Evolutionary conservation across 2,329 filamentous ascomycete genomes (phyloP).

Genomic region (Phaeosphaeriaceae sp.): DNA sequence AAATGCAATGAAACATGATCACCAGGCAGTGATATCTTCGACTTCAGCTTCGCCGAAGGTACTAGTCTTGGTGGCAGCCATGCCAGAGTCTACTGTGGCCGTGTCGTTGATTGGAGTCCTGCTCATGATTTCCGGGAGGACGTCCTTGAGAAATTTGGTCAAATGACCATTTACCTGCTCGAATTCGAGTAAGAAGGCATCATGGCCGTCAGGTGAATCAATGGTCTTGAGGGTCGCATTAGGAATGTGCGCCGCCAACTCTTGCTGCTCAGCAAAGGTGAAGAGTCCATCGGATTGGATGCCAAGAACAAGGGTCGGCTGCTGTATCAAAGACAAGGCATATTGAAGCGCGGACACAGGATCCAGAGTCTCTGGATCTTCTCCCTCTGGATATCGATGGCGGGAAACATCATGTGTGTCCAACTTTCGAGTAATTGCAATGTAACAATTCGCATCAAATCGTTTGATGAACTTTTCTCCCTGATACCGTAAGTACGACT

Average conservation of each 20-base stretch:
- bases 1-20: slow-evolving; percentile 31
- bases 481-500: slow-evolving; percentile 97
- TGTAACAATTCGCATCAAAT: slow-evolving; percentile 99
- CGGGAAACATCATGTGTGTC: slow-evolving; percentile 96
- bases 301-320: slow-evolving; percentile 88
- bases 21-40: slow-evolving; percentile 96
- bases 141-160: slow-evolving; percentile 80
- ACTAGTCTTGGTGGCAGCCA: slow-evolving; percentile 80
- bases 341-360: slow-evolving; percentile 65
- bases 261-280: slow-evolving; percentile 95
- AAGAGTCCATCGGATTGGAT: slow-evolving; percentile 97
- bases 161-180: slow-evolving; percentile 94
- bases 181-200: slow-evolving; percentile 95
- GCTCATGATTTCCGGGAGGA: slow-evolving; percentile 87
- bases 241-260: slow-evolving; percentile 82
- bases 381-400: slow-evolving; percentile 61
- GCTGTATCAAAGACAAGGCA: slow-evolving; percentile 81
- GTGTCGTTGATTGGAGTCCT: slow-evolving; percentile 53
- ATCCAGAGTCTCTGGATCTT: slow-evolving; percentile 48
- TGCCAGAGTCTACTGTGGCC: slow-evolving; percentile 44
- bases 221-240: slow-evolving; percentile 83
- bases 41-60: slow-evolving; percentile 96
- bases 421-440: slow-evolving; percentile 96
- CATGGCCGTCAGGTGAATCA: slow-evolving; percentile 92
- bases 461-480: slow-evolving; percentile 95